phyloP scores from a whole-genome alignment of 768 basidiomycete species.

The Coprinellus micaceus region DNA sequence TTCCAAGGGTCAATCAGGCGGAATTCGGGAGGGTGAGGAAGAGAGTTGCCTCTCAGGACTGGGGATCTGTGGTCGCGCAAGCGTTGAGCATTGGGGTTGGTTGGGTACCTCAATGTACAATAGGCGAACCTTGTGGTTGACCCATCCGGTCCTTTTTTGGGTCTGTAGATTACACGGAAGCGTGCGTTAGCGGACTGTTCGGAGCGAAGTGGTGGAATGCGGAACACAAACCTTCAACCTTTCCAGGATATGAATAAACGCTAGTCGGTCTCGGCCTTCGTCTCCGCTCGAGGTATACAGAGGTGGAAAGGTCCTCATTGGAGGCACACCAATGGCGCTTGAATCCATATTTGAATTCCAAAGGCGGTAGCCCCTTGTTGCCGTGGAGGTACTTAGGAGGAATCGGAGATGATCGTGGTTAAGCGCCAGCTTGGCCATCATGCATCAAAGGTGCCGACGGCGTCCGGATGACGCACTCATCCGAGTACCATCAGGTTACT shows the following conservation, averaged over 20 bases:
- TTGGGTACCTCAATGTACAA: background rate
- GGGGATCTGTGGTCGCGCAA: conserved; percentile 54
- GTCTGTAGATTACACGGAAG: conserved; percentile 47
- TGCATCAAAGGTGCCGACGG: too few species aligned
- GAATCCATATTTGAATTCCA: background rate
- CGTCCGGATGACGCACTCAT: too few species aligned
- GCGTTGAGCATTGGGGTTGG: background rate
- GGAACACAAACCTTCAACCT: conserved; percentile 67
- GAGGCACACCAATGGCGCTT: background rate
- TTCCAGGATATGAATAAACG: conserved; percentile 88
- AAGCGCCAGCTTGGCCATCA: too few species aligned
- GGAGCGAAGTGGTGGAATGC: background rate
- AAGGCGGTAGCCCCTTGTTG: background rate
- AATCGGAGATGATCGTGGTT: background rate
- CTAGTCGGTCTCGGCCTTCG: conserved; percentile 63
- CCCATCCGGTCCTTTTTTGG: conserved; percentile 95
- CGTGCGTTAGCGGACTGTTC: background rate
- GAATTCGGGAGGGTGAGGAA: background rate
- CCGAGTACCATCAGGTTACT: too few species aligned
- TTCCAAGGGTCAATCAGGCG: background rate
- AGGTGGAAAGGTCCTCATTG: conserved; percentile 52
- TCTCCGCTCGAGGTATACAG: conserved; percentile 55
- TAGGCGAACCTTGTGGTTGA: conserved; percentile 65
- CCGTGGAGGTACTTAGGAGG: background rate
- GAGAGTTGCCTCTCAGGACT: conserved; percentile 85